Evolutionary conservation across 2,329 filamentous ascomycete genomes (phyloP).

Genomic region (Pseudogymnoascus sp.): DNA sequence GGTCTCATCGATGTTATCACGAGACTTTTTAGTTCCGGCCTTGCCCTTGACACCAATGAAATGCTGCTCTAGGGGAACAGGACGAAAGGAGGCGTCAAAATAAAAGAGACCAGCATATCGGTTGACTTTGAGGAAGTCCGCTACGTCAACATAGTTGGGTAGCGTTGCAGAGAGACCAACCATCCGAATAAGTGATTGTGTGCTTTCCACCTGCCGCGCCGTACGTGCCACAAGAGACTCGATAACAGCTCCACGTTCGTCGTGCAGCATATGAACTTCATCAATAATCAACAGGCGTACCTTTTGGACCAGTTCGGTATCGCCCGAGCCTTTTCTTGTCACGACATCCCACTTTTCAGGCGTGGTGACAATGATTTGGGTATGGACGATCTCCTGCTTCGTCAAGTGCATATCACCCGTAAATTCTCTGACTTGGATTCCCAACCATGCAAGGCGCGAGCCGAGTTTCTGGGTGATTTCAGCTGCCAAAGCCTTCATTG

Average conservation of each 20-base stretch:
- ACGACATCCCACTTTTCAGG: conserved; percentile 99
- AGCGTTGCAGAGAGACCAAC: conserved; percentile 91
- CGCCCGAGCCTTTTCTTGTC: conserved; percentile 91
- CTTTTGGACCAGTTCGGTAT: conserved; percentile 96
- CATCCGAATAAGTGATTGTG: conserved; percentile 92
- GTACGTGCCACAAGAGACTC: conserved; percentile 94
- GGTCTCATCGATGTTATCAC: conserved; percentile 80
- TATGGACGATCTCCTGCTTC: conserved; percentile 90
- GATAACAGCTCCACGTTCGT: conserved; percentile 90
- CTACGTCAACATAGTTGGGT: conserved; percentile 93
- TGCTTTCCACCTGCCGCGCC: conserved; percentile 93
- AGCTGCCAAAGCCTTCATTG: conserved; percentile 96
- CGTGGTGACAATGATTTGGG: conserved; percentile 96
- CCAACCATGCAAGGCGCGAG: conserved; percentile 87
- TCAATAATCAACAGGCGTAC: conserved; percentile 94
- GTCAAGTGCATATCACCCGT: conserved; percentile 99
- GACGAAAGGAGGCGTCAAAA: conserved; percentile 91
- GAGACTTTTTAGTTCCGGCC: conserved; percentile 67
- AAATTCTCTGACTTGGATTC: conserved; percentile 83
- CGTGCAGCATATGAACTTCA: conserved; percentile 98
- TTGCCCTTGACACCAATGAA: conserved; percentile 96
- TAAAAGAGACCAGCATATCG: conserved; percentile 89
- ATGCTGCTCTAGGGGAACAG: conserved; percentile 92
- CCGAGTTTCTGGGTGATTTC: conserved; percentile 94
- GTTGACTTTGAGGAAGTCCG: conserved; percentile 95